Evolutionary conservation across 78 protist genomes (phyloP).

Genomic region (Dictyostelium firmibasis): DNA sequence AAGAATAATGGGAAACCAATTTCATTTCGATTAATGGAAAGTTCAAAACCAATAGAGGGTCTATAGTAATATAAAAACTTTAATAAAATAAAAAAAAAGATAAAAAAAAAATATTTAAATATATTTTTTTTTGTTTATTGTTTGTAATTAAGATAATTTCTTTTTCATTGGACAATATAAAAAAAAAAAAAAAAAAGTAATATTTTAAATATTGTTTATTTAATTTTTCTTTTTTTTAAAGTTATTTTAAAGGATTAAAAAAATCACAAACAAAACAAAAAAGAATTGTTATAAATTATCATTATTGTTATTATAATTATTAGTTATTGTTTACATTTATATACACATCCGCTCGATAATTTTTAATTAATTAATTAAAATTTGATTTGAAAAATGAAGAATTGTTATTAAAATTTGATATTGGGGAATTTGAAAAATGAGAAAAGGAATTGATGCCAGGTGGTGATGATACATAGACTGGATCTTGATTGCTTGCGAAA

Average conservation of each 20-base stretch:
- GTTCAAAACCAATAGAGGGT: background rate
- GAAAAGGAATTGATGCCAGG: background rate
- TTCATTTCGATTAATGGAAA: background rate
- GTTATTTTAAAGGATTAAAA: background rate
- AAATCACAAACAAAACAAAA: background rate
- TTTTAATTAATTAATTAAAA: background rate
- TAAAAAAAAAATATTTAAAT: too few relatives aligned
- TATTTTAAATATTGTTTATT: too few relatives aligned
- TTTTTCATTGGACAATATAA: too few relatives aligned
- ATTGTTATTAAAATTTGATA: conserved; percentile 20
- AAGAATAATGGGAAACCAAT: background rate
- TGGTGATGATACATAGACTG: conserved; percentile 12
- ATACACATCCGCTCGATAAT: background rate
- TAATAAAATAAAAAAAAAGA: background rate
- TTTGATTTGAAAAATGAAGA: conserved; percentile 7
- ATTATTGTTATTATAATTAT: background rate
- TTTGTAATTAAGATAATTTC: background rate
- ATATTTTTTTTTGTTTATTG: background rate
- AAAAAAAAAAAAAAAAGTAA: too few relatives aligned
- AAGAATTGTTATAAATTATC: background rate
- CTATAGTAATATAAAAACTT: background rate
- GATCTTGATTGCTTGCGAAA: conserved; percentile 24
- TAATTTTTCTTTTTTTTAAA: too few relatives aligned
- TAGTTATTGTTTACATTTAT: background rate
- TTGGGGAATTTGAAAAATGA: conserved; percentile 10